Evolutionary conservation across 768 basidiomycete genomes (phyloP).

Genomic region (Naganishia vaughanmartiniae): DNA sequence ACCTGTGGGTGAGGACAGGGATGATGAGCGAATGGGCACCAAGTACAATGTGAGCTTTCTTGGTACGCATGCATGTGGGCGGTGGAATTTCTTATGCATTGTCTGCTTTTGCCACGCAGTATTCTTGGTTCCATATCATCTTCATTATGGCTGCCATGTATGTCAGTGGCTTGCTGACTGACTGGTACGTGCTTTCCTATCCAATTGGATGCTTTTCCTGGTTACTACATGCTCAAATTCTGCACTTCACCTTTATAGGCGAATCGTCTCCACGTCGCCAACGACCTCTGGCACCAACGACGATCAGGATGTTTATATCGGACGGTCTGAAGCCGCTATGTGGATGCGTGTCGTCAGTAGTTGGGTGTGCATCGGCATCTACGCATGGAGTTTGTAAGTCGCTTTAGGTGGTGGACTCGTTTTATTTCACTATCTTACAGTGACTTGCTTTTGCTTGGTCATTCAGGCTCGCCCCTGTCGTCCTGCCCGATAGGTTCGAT

Average conservation of each 20-base stretch:
- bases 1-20: conserved; percentile 66
- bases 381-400: conserved; percentile 51
- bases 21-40: conserved; percentile 90
- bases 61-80: not conserved
- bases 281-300: conserved; percentile 33
- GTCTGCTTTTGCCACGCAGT: conserved; percentile 57
- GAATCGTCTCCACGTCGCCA: conserved; percentile 49
- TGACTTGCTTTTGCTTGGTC: conserved; percentile 19
- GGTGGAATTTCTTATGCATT: not conserved
- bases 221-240: conserved; percentile 1
- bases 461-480: conserved; percentile 80
- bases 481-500: conserved; percentile 84
- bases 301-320: conserved; percentile 71
- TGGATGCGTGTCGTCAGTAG: conserved; percentile 98
- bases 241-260: conserved; percentile 38
- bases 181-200: conserved; percentile 68
- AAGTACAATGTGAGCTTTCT: conserved; percentile 78
- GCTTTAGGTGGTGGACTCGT: not conserved
- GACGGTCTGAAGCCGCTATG: conserved; percentile 93
- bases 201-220: conserved; percentile 1
- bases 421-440: not conserved
- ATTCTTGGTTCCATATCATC: conserved; percentile 98
- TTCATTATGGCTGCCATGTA: conserved; percentile 97
- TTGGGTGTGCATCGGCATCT: conserved; percentile 70
- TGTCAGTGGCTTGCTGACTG: conserved; percentile 91